Base-by-base conservation (phyloP, 257 asterid species). In the Galeopsis tetrahit region DNA sequence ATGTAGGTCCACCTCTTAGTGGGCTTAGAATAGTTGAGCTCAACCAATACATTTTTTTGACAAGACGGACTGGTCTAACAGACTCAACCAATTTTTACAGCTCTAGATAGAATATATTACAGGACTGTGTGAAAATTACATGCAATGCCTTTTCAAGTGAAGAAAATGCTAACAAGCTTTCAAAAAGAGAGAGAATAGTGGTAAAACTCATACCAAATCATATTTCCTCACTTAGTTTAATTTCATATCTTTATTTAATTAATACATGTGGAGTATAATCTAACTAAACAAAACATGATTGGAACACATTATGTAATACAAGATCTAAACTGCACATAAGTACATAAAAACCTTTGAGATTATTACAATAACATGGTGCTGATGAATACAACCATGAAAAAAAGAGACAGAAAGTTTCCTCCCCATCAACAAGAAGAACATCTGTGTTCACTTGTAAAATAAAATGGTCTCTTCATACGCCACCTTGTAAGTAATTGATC, bases 331-430 rank as follows among this genome's bases (percentile, higher is more conserved):
- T 73, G 57, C 65, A 63, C 70, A 17, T 34, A 35, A 52, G 65
- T 75, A 68, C 65, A 78, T 70, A 71, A 82, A 74, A 79, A 72
- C 63, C 68, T 51, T 48, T 79, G 76, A 68, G 78, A 38, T 10
- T 65, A 63, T 62, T 77, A 81, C 85, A 85, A 63, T 66, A 85
- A 84, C 96, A 87, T 85, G 96, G 35, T 15, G 34, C 11, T 55
- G 72, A 74, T 53, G 75, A 75, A 70, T 52, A 72, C 86, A 87
- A 59, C 85, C 97, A 91, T 91, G 94, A 78, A 88, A 87, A 88
- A 73, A 83, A 69, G 40, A 34, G 70, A 57, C 43, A 61, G 69
- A 46, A 81, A 60, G 66, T 43, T 70, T n/a, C 72, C 75, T 78
- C 70, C 72, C 86, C 83, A 71, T 75, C 76, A 70, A 77, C 56